Conservation (phyloP, 208 protist species). For the Trypanosoma platydactyli region DNA sequence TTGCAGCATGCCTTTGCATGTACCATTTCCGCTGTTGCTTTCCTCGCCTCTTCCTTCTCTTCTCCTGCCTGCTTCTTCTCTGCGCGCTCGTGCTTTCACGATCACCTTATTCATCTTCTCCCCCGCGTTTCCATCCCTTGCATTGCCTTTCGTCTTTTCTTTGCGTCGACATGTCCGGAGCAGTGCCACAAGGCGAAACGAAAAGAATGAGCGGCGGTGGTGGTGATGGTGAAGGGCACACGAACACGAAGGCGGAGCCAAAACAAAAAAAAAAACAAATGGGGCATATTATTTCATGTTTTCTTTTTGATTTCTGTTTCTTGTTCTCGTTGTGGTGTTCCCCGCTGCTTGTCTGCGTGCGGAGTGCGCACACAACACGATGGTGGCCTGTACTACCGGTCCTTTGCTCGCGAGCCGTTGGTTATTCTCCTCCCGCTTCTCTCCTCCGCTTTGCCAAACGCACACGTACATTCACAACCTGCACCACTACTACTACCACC, state of each 20-base stretch:
- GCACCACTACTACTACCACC: too few species aligned
- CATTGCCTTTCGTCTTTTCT: too few species aligned
- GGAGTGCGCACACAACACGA: neutral
- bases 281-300: neutral
- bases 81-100: too few species aligned
- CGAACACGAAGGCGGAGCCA: neutral
- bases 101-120: too few species aligned
- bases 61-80: too few species aligned
- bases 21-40: too few species aligned
- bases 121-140: too few species aligned
- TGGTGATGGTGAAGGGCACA: neutral
- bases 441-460: neutral
- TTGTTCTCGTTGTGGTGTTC: neutral
- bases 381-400: neutral
- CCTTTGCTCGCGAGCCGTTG: constrained; percentile 15
- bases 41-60: too few species aligned
- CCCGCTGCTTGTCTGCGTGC: neutral
- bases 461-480: neutral
- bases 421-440: constrained; percentile 28
- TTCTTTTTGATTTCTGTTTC: constrained; percentile 13
- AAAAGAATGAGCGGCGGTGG: neutral
- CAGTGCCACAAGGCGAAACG: too few species aligned
- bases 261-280: constrained; percentile 1
- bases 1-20: too few species aligned
- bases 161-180: too few species aligned